Conservation (phyloP, 768 basidiomycete genomes). For the Auriscalpium orientale region DNA sequence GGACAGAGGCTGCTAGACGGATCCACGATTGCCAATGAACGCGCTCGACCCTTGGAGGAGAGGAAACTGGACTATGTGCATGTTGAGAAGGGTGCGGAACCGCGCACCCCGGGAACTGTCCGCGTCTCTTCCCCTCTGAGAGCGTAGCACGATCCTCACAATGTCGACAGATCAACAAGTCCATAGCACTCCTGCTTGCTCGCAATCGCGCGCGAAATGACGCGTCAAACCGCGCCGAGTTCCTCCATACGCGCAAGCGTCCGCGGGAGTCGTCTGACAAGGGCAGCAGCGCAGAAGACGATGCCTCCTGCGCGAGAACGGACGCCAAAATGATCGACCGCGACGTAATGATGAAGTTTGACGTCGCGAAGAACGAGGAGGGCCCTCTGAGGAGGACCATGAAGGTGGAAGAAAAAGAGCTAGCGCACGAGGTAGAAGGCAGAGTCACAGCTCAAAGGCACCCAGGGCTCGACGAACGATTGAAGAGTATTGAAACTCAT, state of each 20-base stretch:
- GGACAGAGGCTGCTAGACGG: conserved; percentile 3
- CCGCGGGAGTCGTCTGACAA: conserved; percentile 22
- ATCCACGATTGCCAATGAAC: conserved; percentile 11
- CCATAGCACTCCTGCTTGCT: conserved; percentile 66
- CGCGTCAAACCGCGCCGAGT: conserved; percentile 70
- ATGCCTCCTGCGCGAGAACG: conserved; percentile 60
- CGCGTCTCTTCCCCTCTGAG: conserved; percentile 19
- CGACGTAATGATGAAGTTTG: conserved; percentile 78
- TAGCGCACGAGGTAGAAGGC: conserved; percentile 15
- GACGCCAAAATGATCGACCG: conserved; percentile 67
- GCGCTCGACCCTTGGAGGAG: conserved; percentile 43
- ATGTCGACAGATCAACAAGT: conserved; percentile 45
- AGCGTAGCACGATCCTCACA: not conserved
- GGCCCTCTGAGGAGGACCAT: conserved; percentile 63
- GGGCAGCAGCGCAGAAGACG: conserved; percentile 1
- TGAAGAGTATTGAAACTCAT: conserved; percentile 64
- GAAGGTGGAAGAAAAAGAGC: conserved; percentile 21
- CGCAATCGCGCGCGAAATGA: conserved; percentile 66
- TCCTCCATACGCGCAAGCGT: conserved; percentile 54
- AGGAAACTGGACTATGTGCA: conserved; percentile 61
- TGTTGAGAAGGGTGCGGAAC: conserved; percentile 35
- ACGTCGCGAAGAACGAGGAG: conserved; percentile 79
- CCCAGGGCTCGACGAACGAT: conserved; percentile 56
- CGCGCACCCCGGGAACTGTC: conserved; percentile 54
- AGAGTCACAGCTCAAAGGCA: conserved; percentile 36